Conservation (phyloP, 257 asterid genomes). For the Solanum chiquidenum region DNA sequence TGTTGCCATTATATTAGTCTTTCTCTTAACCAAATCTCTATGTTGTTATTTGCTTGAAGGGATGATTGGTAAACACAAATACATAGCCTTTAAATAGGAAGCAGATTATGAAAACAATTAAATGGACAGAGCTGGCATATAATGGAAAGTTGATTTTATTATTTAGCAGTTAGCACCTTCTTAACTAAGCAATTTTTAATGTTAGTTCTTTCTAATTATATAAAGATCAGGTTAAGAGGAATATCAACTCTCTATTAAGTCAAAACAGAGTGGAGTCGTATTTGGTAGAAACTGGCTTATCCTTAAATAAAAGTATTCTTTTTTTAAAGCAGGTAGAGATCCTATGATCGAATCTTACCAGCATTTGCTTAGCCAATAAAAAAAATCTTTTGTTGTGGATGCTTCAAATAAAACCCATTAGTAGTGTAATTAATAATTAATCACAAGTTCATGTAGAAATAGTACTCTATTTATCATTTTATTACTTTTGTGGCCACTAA, state of each 20-base stretch:
- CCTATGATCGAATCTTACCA: too few species aligned
- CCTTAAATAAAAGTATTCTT: too few species aligned
- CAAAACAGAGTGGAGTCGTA: too few species aligned
- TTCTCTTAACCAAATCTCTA: not conserved
- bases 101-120: too few species aligned
- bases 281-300: too few species aligned
- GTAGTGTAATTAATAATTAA: not conserved
- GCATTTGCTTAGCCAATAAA: too few species aligned
- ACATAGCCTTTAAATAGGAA: not conserved
- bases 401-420: too few species aligned
- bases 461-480: too few species aligned
- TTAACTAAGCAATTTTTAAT: not conserved
- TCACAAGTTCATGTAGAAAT: too few species aligned
- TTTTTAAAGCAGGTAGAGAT: too few species aligned
- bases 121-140: not conserved
- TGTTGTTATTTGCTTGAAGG: not conserved
- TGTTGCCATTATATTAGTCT: constrained; percentile 7
- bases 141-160: not conserved
- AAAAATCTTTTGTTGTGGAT: too few species aligned
- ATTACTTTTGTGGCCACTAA: too few species aligned
- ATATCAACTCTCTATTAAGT: not conserved
- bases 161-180: not conserved
- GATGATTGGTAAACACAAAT: not conserved
- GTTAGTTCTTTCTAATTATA: not conserved
- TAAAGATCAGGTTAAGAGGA: not conserved